phyloP scores from a whole-genome alignment of 352 stramenopile species.

The Phytophthora parvispora region DNA sequence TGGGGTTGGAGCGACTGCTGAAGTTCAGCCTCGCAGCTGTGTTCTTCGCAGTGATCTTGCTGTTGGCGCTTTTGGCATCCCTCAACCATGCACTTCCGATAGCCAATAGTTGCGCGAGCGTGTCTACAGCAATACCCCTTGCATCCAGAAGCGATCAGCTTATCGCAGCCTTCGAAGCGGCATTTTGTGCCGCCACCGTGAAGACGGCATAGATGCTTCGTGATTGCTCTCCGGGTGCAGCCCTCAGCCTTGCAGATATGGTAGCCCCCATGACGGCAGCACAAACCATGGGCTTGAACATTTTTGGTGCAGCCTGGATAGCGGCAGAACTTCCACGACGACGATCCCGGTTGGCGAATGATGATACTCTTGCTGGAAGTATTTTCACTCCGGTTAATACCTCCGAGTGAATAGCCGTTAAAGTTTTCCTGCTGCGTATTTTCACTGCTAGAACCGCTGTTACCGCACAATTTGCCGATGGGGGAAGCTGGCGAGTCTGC shows the following conservation, averaged over 20 bases:
- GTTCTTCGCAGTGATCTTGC: background rate
- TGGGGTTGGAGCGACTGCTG: background rate
- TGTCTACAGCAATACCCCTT: slow-evolving; percentile 14
- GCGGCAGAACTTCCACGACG: background rate
- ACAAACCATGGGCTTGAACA: slow-evolving; percentile 1
- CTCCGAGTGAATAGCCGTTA: too few relatives aligned
- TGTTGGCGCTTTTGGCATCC: background rate
- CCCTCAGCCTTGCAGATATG: slow-evolving; percentile 16
- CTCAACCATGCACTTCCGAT: background rate
- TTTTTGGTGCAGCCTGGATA: slow-evolving; percentile 9
- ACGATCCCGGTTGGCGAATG: too few relatives aligned
- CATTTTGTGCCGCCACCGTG: slow-evolving; percentile 11
- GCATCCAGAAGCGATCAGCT: background rate
- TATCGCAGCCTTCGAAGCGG: slow-evolving; percentile 3
- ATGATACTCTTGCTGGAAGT: too few relatives aligned
- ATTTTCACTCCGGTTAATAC: background rate
- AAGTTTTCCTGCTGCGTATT: too few relatives aligned
- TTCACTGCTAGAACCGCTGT: too few relatives aligned
- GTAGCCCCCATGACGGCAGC: slow-evolving; percentile 11
- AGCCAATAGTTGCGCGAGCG: background rate
- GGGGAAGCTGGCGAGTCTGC: too few relatives aligned
- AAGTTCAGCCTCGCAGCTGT: background rate
- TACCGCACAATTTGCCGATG: too few relatives aligned
- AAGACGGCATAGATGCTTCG: slow-evolving; percentile 2
- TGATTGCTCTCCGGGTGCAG: background rate